Evolutionary conservation across 2,329 filamentous ascomycete species (phyloP).

Genomic region (Chaetomium globosum): DNA sequence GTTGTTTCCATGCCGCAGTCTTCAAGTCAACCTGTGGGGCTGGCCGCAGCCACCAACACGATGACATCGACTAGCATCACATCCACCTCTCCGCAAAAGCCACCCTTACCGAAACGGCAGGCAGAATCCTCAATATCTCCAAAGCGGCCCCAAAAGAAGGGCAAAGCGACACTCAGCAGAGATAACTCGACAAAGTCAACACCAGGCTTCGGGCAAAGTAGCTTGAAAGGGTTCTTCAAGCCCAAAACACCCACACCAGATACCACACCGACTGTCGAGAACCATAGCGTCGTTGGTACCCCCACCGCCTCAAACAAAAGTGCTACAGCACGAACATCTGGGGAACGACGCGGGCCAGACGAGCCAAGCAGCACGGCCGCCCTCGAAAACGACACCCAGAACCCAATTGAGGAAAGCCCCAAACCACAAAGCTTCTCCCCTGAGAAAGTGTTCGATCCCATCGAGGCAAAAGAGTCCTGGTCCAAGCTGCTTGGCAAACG

Average conservation of each 20-base stretch:
- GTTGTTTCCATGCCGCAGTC: conserved; percentile 4
- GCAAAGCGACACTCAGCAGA: conserved; percentile 41
- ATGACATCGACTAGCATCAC: conserved; percentile 19
- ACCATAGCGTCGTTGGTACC: not conserved
- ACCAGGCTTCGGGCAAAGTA: conserved; percentile 51
- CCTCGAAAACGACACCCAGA: not conserved
- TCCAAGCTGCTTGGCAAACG: conserved; percentile 78
- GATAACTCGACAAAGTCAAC: conserved; percentile 43
- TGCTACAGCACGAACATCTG: not conserved
- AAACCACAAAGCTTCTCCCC: conserved; percentile 10
- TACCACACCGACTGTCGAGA: not conserved
- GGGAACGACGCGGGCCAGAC: not conserved
- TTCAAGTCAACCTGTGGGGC: conserved; percentile 23
- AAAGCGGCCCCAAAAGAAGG: conserved; percentile 45
- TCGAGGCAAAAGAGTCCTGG: conserved; percentile 80
- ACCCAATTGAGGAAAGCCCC: not conserved
- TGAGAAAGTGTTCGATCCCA: conserved; percentile 62
- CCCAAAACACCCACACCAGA: conserved; percentile 49
- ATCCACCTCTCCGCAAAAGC: conserved; percentile 27
- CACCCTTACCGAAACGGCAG: conserved; percentile 30
- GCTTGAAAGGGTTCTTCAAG: conserved; percentile 79
- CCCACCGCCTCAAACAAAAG: not conserved
- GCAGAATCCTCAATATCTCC: conserved; percentile 28
- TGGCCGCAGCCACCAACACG: not conserved
- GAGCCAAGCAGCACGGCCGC: not conserved